Conservation (phyloP, 129 eudicot species). For the Flaveria trinervia region DNA sequence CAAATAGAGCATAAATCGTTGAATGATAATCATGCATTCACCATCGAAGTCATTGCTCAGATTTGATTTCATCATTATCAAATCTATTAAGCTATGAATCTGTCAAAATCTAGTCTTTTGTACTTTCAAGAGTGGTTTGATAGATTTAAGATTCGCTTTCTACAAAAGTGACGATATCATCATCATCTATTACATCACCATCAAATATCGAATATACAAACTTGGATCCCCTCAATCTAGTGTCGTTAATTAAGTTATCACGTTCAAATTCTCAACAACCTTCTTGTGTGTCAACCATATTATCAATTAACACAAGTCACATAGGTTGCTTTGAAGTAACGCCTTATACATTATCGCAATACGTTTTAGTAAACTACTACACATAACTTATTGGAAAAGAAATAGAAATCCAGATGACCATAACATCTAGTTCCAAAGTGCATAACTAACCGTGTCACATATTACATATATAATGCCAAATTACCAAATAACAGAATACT, state of each 20-base stretch:
- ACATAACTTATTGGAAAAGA: slow-evolving; percentile 4
- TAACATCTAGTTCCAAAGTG: neutral
- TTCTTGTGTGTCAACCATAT: neutral
- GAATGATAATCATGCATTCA: too few relatives aligned
- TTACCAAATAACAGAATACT: slow-evolving; percentile 12
- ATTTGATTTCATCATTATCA: too few relatives aligned
- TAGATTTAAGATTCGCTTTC: too few relatives aligned
- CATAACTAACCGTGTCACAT: slow-evolving; percentile 2
- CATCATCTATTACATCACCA: too few relatives aligned
- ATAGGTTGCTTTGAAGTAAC: neutral
- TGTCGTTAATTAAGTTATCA: neutral
- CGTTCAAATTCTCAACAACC: neutral
- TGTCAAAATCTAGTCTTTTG: too few relatives aligned
- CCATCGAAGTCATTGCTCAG: too few relatives aligned
- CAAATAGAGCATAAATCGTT: too few relatives aligned
- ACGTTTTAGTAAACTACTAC: neutral
- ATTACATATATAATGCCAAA: slow-evolving; percentile 4
- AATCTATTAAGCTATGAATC: too few relatives aligned
- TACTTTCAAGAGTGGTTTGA: too few relatives aligned
- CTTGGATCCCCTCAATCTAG: neutral
- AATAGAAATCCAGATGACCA: slow-evolving; percentile 16
- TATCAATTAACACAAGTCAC: neutral
- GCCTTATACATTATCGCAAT: neutral
- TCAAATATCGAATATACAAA: too few relatives aligned
- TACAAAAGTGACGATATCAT: too few relatives aligned